Base-by-base conservation (phyloP, 768 basidiomycete species). In the Macrolepiota dolichaula region DNA sequence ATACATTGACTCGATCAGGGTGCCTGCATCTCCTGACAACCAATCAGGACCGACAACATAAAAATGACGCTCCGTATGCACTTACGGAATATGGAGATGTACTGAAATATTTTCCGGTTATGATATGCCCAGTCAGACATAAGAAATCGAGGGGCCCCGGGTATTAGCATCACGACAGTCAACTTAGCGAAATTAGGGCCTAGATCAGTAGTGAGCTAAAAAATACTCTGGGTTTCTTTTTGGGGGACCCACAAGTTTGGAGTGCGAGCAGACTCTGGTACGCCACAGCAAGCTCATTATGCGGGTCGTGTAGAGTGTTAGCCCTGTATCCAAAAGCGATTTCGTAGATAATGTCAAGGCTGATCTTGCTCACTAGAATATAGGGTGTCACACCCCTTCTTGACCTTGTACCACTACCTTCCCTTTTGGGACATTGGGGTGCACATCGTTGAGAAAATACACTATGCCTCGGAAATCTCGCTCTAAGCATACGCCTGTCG, bases 331-430 rank as follows among this genome's bases (percentile, higher is more conserved):
- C 77, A 53, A 79, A 77, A 1, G 73, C 76, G 3, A 77, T 75
- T 2, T 70, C 69, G 65, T 76, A 79, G 24, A 79, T 77, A 58
- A 79, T 76, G 61, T 79, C 78, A 12, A 79, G 68, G 6, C 77
- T 78, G 0, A 73, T 72, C 62, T 75, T 77, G 59, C 74, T 74
- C 73, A 77, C 76, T 77, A 25, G 29, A 32, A 3, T 7, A 7
- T 32, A 32, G 29, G 29, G 29, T 32, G 29, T 32, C 7, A 32
- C n/a, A n/a, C n/a, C n/a, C n/a, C n/a, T n/a, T n/a, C n/a, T n/a
- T n/a, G n/a, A n/a, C n/a, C n/a, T n/a, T n/a, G n/a, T n/a, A n/a
- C n/a, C n/a, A n/a, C n/a, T n/a, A n/a, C n/a, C n/a, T n/a, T n/a
- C n/a, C n/a, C n/a, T n/a, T n/a, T n/a, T n/a, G n/a, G n/a, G n/a